Base-by-base conservation (phyloP, 202 grass and related monocot genomes). In the Carex arenaria region DNA sequence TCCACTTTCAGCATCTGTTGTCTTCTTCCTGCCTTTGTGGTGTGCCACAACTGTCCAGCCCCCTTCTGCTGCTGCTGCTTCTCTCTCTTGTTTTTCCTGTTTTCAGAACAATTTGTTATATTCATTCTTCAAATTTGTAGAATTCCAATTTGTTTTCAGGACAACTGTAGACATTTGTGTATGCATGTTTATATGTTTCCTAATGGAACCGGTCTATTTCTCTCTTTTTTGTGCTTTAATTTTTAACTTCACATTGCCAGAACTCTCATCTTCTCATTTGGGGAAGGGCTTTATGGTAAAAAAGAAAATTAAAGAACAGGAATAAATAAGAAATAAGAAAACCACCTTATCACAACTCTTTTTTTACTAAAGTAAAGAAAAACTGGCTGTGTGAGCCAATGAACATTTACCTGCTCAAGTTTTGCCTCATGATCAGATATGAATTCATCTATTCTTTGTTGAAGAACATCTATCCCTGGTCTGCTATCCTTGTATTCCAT, bases 1-100 rank as follows among this genome's bases (percentile, higher is more conserved):
- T 87, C 96, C 96, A 82, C 72, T 93, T 89, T 99, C 96, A 78
- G 91, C 31, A 86, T 99, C 88, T 53, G 96, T 95, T 68, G 91
- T 90, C 83, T 95, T 99, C 81, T 95, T 99, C 86, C 96, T 89
- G 61, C 96, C 96, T 82, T 99, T 95, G 47, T 99, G 90, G 91
- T 95, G 91, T 64, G 84, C 81, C 63, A 99, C 96, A 64, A 99
- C 96, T n/a, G 96, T 99, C 96, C 96, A 99, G 82, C 96, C 96
- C 57, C 89, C 96, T 88, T 91, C 89, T 43, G 93, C 89, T 8
- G 83, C 85, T 0, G 34, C 74, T 79, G 84, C 89, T 87, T 99
- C 96, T 86, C 74, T 88, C 85, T 95, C 93, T 90, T 90, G 93
- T 70, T 83, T 99, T 86, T 95, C 96, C 96, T 99, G 78, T 86